A percentile compares a stretch with the other conserved stretches of the same genome.
phyloP scores from a whole-genome alignment of 2,329 filamentous ascomycete species.

The Colletotrichum sp. region DNA sequence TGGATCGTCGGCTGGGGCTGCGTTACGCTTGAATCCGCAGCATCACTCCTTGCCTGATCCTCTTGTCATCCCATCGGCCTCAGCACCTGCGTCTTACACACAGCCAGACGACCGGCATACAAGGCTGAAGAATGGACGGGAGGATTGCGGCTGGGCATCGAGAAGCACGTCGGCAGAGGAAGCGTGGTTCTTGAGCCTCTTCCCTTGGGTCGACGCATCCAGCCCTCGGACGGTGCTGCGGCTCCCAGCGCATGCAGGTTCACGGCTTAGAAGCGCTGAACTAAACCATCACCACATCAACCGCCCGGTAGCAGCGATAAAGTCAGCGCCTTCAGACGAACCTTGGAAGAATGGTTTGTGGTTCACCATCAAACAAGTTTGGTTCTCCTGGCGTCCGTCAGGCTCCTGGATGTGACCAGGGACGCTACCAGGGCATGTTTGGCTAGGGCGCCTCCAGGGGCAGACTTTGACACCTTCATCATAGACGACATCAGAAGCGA shows the following conservation, averaged over 20 bases:
- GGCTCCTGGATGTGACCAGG: neutral
- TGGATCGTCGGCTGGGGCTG: neutral
- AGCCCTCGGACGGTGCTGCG: neutral
- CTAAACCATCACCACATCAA: neutral
- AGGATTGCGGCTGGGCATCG: neutral
- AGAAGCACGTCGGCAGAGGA: neutral
- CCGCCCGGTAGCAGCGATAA: neutral
- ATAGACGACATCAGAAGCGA: neutral
- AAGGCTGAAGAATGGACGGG: neutral
- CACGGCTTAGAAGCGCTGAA: neutral
- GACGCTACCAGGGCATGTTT: neutral
- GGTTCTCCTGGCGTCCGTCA: neutral
- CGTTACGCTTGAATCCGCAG: neutral
- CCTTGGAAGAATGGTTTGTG: neutral
- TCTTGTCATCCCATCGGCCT: neutral
- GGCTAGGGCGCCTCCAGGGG: neutral
- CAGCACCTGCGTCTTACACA: neutral
- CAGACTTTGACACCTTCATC: neutral
- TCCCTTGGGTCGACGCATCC: neutral
- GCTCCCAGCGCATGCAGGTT: neutral
- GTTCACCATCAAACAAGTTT: neutral
- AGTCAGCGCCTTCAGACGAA: slow-evolving; percentile 16
- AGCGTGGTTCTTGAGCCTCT: neutral
- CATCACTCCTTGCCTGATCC: neutral
- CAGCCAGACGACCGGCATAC: neutral